Conservation (phyloP, 164 flowering plant species). For the Nelumbo lutea region DNA sequence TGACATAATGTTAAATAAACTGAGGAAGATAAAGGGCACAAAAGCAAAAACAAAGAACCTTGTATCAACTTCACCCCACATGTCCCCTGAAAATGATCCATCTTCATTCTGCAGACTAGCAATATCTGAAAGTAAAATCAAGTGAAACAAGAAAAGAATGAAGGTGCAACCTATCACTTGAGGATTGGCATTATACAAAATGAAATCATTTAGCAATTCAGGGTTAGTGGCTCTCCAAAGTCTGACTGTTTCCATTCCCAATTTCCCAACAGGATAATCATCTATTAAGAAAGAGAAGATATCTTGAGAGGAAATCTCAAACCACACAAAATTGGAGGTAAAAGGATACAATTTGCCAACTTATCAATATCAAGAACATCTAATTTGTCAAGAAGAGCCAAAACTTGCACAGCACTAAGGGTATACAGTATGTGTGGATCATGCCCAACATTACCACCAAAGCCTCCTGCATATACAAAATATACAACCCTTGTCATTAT, state of each 20-base stretch:
- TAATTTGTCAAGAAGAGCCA: conserved; percentile 76
- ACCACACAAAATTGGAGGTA: neutral
- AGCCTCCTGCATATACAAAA: conserved; percentile 57
- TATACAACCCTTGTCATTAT: too few species aligned
- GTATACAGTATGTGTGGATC: conserved; percentile 83
- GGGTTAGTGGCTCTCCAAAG: too few species aligned
- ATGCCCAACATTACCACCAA: conserved; percentile 90
- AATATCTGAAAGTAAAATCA: conserved; percentile 49
- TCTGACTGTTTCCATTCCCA: too few species aligned
- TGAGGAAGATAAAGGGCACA: too few species aligned
- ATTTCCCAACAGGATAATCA: too few species aligned
- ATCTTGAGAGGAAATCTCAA: neutral
- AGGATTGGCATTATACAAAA: too few species aligned
- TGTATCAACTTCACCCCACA: conserved; percentile 97
- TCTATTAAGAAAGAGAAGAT: too few species aligned
- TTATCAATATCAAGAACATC: conserved; percentile 67
- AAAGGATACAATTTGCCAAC: conserved; percentile 75
- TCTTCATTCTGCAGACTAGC: conserved; percentile 78
- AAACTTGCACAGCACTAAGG: conserved; percentile 79
- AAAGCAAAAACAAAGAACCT: conserved; percentile 33
- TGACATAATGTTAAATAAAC: too few species aligned
- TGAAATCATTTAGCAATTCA: too few species aligned
- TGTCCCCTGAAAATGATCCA: conserved; percentile 95
- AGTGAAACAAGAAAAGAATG: conserved; percentile 22
- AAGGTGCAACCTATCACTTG: neutral